Evolutionary conservation across 192 early-diverging fungal genomes (phyloP).

Genomic region (Mycoemilia scoparia): DNA sequence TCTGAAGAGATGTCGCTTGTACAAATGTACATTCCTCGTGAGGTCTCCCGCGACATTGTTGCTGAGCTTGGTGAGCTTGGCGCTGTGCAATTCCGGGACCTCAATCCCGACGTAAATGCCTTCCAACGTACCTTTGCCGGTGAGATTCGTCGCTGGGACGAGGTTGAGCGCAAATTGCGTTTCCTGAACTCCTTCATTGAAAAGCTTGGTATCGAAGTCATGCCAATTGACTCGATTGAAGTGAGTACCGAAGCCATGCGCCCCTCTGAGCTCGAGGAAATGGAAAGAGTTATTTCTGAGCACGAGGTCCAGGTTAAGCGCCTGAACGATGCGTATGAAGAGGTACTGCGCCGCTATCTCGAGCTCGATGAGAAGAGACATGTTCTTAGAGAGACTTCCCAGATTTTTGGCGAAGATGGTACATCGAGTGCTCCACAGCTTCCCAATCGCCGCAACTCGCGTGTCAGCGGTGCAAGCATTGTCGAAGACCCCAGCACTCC

Average conservation of each 20-base stretch:
- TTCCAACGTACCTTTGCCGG: conserved; percentile 92
- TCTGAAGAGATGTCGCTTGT: conserved; percentile 92
- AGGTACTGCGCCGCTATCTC: conserved; percentile 68
- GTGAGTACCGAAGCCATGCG: conserved; percentile 42
- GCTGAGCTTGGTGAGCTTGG: conserved; percentile 91
- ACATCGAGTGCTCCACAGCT: too few species aligned
- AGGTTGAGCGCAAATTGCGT: conserved; percentile 92
- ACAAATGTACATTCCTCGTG: conserved; percentile 87
- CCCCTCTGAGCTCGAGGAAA: conserved; percentile 84
- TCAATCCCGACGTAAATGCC: conserved; percentile 85
- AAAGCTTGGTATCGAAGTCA: conserved; percentile 48
- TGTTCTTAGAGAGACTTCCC: conserved; percentile 59
- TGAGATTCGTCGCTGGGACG: conserved; percentile 89
- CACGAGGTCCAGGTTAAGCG: conserved; percentile 67
- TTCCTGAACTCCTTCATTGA: conserved; percentile 68
- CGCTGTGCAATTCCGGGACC: conserved; percentile 83
- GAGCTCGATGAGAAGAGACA: conserved; percentile 80
- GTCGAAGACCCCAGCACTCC: conserved; percentile 12
- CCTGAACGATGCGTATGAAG: conserved; percentile 76
- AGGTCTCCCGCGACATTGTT: conserved; percentile 81
- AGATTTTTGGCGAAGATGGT: conserved; percentile 26
- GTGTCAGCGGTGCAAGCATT: conserved; percentile 5
- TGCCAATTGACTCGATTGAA: conserved; percentile 24
- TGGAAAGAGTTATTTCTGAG: conserved; percentile 60
- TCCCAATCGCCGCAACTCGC: conserved; percentile 14